phyloP scores from a whole-genome alignment of 2,329 filamentous ascomycete genomes.

The Chalara sp. region DNA sequence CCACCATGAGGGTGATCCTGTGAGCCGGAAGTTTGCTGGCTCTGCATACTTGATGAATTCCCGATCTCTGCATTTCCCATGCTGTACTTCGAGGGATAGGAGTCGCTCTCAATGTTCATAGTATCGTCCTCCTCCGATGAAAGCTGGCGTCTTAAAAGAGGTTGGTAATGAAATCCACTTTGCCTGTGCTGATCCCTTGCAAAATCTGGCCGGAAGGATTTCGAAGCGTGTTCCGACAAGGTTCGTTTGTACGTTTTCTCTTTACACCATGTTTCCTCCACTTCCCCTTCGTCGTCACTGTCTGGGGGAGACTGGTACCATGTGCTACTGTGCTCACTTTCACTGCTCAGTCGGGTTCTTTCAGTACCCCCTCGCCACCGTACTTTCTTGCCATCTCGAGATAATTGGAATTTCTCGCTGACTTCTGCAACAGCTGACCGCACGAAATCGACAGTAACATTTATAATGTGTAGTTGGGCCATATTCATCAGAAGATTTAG shows the following conservation, averaged over 20 bases:
- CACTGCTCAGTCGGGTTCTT: slow-evolving; percentile 59
- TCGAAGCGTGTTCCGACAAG: too few species aligned
- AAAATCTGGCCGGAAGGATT: too few species aligned
- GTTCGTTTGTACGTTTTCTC: slow-evolving; percentile 3
- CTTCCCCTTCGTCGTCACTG: slow-evolving; percentile 18
- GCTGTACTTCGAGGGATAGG: too few species aligned
- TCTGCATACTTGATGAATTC: too few species aligned
- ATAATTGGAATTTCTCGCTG: slow-evolving; percentile 72
- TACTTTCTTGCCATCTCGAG: slow-evolving; percentile 69
- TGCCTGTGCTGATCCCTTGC: too few species aligned
- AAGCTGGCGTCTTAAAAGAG: too few species aligned
- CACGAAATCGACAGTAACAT: slow-evolving; percentile 73
- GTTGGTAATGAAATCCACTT: too few species aligned
- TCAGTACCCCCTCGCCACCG: slow-evolving; percentile 68
- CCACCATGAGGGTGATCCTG: slow-evolving; percentile 44
- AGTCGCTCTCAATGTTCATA: too few species aligned
- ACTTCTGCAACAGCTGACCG: slow-evolving; percentile 63
- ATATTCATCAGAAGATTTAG: slow-evolving; percentile 74
- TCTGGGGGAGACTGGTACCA: slow-evolving; percentile 32
- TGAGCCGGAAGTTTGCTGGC: too few species aligned
- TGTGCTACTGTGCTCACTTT: slow-evolving; percentile 46
- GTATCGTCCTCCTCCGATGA: too few species aligned
- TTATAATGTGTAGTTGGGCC: slow-evolving; percentile 79
- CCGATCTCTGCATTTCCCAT: too few species aligned
- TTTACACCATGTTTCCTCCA: slow-evolving; percentile 16